Base-by-base conservation (phyloP, 164 flowering plant genomes). In the Vitis cinerea region DNA sequence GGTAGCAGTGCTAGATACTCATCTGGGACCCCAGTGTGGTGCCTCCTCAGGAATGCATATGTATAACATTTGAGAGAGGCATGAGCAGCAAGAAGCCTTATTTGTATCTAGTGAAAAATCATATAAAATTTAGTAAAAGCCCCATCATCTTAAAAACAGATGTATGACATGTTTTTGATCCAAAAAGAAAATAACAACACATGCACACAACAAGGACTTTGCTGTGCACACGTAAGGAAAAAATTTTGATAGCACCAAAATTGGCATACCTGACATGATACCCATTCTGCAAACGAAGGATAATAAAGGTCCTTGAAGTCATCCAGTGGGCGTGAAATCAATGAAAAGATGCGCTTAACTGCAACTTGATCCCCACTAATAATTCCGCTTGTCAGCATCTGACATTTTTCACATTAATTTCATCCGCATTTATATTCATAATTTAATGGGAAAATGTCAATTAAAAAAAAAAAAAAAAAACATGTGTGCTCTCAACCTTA, bases 281-380 rank as follows among this genome's bases (percentile, higher is more conserved):
- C 99, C 99, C 99, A 95, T 83, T 95, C 99, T 44, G 99, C 94
- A 86, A 90, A 95, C 47, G 99, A 95, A 73, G 99, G 99, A 86
- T 90, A 95, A 72, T 88, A 95, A 6, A 95, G 84, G 72, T 86
- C 92, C 72, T 86, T 83, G 72, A 91, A 87, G 69, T 93, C 97
- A 83, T 83, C 74, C 74, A 95, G 72, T 58, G 96, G 98, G 19
- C 89, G 93, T 64, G 97, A 93, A 67, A 95, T 89, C 73, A 91
- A 78, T 49, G 89, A 85, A 85, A 84, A 95, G 74, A 95, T 83
- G 56, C 99, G 90, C 72, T 88, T 92, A 27, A 93, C 87, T 15
- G 96, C 96, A 80, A 68, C 87, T 78, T 90, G 92, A 85, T 95
- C 99, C 49, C 91, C 91, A 56, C 89, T 86, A 30, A 90, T 84